Evolutionary conservation across 805 yeast species (phyloP), one percentile per base, ranked within the genome.

Genomic region (Pichia gijzeniarum): DNA sequence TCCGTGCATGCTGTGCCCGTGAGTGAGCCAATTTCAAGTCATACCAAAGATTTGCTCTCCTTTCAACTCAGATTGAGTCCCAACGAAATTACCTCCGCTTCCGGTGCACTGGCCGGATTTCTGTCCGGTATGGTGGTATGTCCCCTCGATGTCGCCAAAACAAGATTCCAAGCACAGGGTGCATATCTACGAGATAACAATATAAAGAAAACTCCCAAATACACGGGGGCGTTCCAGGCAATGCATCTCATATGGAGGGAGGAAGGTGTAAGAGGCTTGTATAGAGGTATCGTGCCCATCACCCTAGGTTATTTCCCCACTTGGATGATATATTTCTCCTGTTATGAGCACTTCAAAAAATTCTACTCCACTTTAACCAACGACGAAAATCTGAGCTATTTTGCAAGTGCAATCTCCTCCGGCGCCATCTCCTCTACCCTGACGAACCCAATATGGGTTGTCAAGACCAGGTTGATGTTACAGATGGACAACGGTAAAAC

Each of bases 361-460:
- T 59, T 72, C 40, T 61, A 53, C 43, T 41, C 54, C 14, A 39
- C 40, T 10, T 21, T 48, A 14, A 52, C 56, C 3, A 43, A 52
- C 16, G 62, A 63, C 43, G 64, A 59, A 16, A 62, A 60, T 22
- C 16, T 61, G 31, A 62, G 63, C 43, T 79, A 76, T 56, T 74
- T 74, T 53, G 64, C 67, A 37, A 70, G 79, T 43, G 97, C 99
- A 1, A 73, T 91, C 41, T 76, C 87, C 4, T 96, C 98, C 1
- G 99, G 99, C 25, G 79, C 86, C 45, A 78, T 82, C 7, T 85
- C 95, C 2, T 85, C 98, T 1, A 71, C 87, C 10, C 63, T 81
- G 8, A 91, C 96, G 0, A 93, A 93, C 62, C 99, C 99, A 10
- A 86, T 91, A 13, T 93, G 99, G 99, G 98, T 93, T 38, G 90